Evolutionary conservation across 2,329 filamentous ascomycete species (phyloP).

Genomic region (Cadophora luteo-olivacea): DNA sequence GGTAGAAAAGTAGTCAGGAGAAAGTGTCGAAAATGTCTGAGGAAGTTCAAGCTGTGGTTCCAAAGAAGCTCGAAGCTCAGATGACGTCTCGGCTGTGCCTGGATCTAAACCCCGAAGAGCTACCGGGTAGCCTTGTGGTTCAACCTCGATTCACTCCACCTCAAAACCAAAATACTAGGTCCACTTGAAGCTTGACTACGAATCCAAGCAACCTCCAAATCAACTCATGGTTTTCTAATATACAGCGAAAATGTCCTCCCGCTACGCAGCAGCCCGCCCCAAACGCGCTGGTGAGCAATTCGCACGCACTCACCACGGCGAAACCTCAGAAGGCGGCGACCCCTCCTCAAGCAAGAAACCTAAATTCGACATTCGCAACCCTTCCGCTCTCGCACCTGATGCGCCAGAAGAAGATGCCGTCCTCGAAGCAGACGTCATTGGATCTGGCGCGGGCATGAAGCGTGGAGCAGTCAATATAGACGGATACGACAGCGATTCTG

Average conservation of each 20-base stretch:
- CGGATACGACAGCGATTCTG: constrained; percentile 94
- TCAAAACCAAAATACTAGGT: not conserved
- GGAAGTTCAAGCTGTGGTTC: constrained; percentile 7
- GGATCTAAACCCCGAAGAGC: constrained; percentile 31
- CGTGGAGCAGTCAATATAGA: constrained; percentile 95
- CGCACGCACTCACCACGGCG: constrained; percentile 73
- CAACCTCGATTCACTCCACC: constrained; percentile 4
- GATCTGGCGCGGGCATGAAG: constrained; percentile 76
- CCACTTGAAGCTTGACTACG: not conserved
- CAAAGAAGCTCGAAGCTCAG: constrained; percentile 27
- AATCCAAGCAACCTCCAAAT: not conserved
- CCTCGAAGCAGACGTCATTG: constrained; percentile 92
- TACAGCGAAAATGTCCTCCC: constrained; percentile 56
- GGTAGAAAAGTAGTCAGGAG: not conserved
- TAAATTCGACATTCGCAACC: constrained; percentile 94
- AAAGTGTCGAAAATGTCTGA: not conserved
- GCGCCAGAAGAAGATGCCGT: constrained; percentile 77
- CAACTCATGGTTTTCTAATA: constrained; percentile 10
- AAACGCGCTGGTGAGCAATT: constrained; percentile 86
- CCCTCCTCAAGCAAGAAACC: constrained; percentile 73
- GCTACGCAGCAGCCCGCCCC: constrained; percentile 72
- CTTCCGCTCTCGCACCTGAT: constrained; percentile 87
- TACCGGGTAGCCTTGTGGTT: constrained; percentile 5
- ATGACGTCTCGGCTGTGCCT: constrained; percentile 35
- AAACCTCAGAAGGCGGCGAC: constrained; percentile 49